Evolutionary conservation across 2,329 filamentous ascomycete genomes (phyloP), one percentile per base, ranked within the genome.

Genomic region (Aureobasidium sp.): DNA sequence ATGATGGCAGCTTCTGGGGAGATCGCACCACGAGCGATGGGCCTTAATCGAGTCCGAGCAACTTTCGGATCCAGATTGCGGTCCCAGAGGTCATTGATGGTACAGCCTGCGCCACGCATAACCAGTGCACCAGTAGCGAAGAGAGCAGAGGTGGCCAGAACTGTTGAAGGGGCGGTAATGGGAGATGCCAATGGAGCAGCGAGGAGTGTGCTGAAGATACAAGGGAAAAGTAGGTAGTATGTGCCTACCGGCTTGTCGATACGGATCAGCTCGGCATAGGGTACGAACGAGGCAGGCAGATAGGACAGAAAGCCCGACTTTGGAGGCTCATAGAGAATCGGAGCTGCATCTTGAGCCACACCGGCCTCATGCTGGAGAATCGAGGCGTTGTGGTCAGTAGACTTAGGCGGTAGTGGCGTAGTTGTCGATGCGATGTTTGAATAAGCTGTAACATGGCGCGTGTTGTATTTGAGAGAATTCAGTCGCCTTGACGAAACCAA

Each of bases 61-160:
- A 96, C 91, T 65, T 91, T 84, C 7, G 88, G 87, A 74, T 96
- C 91, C 17, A 96, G 85, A 68, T 94, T 89, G 61, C 90, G 85
- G 74, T 96, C 91, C 88, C 90, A 92, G 56, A 95, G 84, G 72
- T 96, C 91, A 72, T 96, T 96, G 76, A 95, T 91, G 20, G 88
- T 88, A 74, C 91, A 96, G 57, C 90, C 90, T 23, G 90, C 90
- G 53, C 91, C 89, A 64, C 91, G 88, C 89, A 96, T 94, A 67
- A 96, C 82, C 48, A 95, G 73, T 3, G 90, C 88, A 56, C 90
- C 91, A 1, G 84, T 80, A 69, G 88, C 83, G 76, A 95, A 94
- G 52, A 94, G 82, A 3, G 72, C 70, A 2, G 83, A 82, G 0
- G 87, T 91, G 53, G 84, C 81, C 34, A 88, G 67, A 20, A 90